Conservation (phyloP, 2,329 filamentous ascomycete genomes). For the Emergomyces africanus region DNA sequence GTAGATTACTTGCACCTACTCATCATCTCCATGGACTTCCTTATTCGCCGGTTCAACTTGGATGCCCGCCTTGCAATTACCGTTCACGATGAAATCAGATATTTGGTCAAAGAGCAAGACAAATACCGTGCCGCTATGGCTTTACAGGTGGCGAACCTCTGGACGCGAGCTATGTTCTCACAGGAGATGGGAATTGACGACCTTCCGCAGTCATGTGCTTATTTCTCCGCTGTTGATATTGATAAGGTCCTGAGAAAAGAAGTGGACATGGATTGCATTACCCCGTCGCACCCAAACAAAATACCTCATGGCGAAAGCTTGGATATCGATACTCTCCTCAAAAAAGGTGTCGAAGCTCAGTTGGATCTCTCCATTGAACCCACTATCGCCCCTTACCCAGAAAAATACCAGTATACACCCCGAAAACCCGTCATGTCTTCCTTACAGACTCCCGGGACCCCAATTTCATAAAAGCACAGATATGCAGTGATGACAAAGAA, state of each 20-base stretch:
- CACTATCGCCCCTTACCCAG: conserved; percentile 43
- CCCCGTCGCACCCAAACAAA: conserved; percentile 64
- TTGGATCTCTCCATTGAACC: conserved; percentile 56
- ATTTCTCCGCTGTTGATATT: conserved; percentile 90
- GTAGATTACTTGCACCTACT: conserved; percentile 95
- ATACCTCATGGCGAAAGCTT: conserved; percentile 80
- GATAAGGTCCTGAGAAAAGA: conserved; percentile 95
- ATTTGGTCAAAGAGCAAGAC: conserved; percentile 73
- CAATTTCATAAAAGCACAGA: conserved; percentile 71
- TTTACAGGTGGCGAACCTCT: conserved; percentile 83
- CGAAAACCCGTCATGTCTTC: conserved; percentile 69
- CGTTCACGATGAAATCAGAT: conserved; percentile 95
- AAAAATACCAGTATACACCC: conserved; percentile 54
- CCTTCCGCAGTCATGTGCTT: conserved; percentile 84
- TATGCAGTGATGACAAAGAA: conserved; percentile 60
- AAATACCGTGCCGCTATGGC: conserved; percentile 86
- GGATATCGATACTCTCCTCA: conserved; percentile 67
- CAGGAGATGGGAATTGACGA: conserved; percentile 96
- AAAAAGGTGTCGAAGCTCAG: conserved; percentile 53
- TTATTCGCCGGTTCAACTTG: conserved; percentile 73
- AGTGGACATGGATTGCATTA: conserved; percentile 95
- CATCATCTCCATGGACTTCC: conserved; percentile 88
- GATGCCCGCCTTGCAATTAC: conserved; percentile 79
- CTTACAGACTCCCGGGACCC: conserved; percentile 43
- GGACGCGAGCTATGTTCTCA: conserved; percentile 94